Evolutionary conservation across 768 basidiomycete species (phyloP).

Genomic region (Thelephora ganbajun): DNA sequence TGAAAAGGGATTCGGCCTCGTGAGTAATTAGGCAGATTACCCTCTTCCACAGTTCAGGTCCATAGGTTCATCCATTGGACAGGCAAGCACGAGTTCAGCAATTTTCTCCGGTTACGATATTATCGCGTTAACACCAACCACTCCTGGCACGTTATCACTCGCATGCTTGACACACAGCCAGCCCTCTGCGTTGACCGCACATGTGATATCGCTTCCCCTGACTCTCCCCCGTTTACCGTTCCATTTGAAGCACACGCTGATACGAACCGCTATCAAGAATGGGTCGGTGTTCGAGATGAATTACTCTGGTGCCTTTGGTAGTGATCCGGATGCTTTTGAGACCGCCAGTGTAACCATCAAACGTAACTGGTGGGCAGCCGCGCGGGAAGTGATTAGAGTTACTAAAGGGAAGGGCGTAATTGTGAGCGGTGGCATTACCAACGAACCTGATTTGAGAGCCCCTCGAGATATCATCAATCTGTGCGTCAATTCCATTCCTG

Average conservation of each 20-base stretch:
- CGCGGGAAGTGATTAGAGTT: constrained; percentile 64
- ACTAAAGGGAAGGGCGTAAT: constrained; percentile 70
- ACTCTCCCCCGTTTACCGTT: constrained; percentile 68
- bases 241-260: constrained; percentile 70
- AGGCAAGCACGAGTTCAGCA: constrained; percentile 61
- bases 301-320: constrained; percentile 63
- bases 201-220: constrained; percentile 70
- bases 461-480: constrained; percentile 67
- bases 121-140: constrained; percentile 63
- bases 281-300: constrained; percentile 75
- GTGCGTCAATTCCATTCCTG: constrained; percentile 25
- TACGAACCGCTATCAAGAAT: constrained; percentile 69
- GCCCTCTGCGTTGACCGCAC: constrained; percentile 65
- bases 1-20: constrained; percentile 76
- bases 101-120: constrained; percentile 61
- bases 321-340: constrained; percentile 34
- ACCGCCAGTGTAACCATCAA: constrained; percentile 18
- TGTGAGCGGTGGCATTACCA: constrained; percentile 53
- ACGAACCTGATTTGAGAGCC: constrained; percentile 48
- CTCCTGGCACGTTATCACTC: constrained; percentile 53
- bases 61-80: constrained; percentile 1
- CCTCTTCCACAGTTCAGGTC: not conserved
- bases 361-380: constrained; percentile 75
- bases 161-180: constrained; percentile 71
- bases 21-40: constrained; percentile 20